Conservation (phyloP, 306 rosid species). For the Cicer pinnatifidum region DNA sequence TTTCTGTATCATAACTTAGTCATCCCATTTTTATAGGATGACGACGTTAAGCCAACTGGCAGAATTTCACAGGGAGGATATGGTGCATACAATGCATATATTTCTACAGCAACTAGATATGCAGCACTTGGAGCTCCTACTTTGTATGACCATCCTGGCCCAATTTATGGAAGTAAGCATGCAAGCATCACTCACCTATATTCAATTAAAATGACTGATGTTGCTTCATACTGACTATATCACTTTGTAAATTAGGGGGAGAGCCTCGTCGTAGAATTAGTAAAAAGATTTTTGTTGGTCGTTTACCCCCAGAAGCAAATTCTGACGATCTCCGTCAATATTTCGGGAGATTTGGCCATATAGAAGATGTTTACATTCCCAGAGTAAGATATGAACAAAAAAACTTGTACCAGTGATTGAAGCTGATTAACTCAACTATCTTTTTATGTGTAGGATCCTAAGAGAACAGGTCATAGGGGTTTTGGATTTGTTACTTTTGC, state of each 20-base stretch:
- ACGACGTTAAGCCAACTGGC: conserved; percentile 77
- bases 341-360: conserved; percentile 91
- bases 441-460: conserved; percentile 69
- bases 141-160: conserved; percentile 86
- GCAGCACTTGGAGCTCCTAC: conserved; percentile 99
- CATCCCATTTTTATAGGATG: conserved; percentile 69
- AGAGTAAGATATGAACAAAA: conserved; percentile 57
- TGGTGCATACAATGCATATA: conserved; percentile 98
- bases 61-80: conserved; percentile 86
- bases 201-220: conserved; percentile 33
- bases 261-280: conserved; percentile 77
- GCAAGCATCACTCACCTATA: neutral
- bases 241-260: conserved; percentile 65
- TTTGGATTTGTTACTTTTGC: conserved; percentile 96
- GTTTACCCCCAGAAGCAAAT: conserved; percentile 89
- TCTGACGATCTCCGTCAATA: conserved; percentile 88
- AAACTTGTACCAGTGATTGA: neutral
- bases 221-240: conserved; percentile 34
- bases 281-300: conserved; percentile 85
- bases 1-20: conserved; percentile 24
- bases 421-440: conserved; percentile 28
- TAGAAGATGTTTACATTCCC: conserved; percentile 89
- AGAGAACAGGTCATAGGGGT: conserved; percentile 95
- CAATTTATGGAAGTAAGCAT: conserved; percentile 84
- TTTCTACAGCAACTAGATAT: conserved; percentile 95